Evolutionary conservation across 331 rosid species (phyloP).

Genomic region (Pyrus hybrid): DNA sequence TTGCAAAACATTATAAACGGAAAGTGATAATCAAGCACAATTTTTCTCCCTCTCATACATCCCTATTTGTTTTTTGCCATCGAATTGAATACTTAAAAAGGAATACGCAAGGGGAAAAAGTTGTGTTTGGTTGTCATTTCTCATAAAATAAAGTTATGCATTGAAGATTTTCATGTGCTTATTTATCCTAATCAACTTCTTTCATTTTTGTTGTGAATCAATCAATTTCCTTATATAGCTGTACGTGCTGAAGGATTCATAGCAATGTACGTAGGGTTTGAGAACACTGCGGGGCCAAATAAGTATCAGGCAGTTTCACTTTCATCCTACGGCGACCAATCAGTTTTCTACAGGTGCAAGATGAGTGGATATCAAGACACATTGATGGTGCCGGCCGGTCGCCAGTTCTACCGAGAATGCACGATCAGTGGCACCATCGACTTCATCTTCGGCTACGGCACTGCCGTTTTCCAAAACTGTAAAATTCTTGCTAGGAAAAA

Average conservation of each 20-base stretch:
- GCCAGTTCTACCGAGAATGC: constrained; percentile 12
- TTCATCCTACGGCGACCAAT: background rate
- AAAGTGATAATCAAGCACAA: too few species aligned
- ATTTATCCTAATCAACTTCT: too few species aligned
- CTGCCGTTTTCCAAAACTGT: constrained; percentile 6
- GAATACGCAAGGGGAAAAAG: too few species aligned
- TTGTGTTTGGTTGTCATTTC: too few species aligned
- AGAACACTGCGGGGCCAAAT: constrained; percentile 1
- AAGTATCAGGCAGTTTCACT: background rate
- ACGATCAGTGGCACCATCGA: constrained; percentile 3
- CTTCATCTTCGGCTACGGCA: constrained; percentile 2
- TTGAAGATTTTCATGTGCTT: too few species aligned
- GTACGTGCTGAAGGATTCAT: background rate
- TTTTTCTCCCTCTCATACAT: too few species aligned
- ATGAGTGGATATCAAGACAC: constrained; percentile 13
- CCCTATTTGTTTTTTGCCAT: too few species aligned
- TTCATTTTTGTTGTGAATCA: background rate
- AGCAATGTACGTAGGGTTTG: constrained; percentile 9
- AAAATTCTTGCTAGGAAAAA: background rate
- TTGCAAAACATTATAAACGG: too few species aligned
- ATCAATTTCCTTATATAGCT: background rate
- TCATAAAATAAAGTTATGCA: too few species aligned
- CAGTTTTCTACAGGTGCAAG: constrained; percentile 13
- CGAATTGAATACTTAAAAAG: too few species aligned
- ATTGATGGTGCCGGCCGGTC: background rate